phyloP scores from a whole-genome alignment of 495 filamentous ascomycete genomes.

The Daldinia grandis region DNA sequence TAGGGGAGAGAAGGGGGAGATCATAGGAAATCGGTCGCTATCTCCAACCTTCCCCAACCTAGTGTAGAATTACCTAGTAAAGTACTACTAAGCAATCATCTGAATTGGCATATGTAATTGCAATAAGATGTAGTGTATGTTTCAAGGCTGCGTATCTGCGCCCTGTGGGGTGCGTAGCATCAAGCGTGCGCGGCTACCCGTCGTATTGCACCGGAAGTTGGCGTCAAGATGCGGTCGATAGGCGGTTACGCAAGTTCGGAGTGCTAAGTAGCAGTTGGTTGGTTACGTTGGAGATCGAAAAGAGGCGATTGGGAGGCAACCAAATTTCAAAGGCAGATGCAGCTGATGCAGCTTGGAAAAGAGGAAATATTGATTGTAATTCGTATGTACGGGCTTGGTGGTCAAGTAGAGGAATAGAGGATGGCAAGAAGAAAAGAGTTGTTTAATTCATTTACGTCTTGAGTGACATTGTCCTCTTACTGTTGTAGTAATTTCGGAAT shows the following conservation, averaged over 20 bases:
- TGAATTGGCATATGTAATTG: constrained; percentile 24
- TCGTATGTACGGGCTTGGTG: constrained; percentile 2
- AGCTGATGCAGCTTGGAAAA: constrained; percentile 15
- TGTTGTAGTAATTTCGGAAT: constrained; percentile 33
- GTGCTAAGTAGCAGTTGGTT: constrained; percentile 17
- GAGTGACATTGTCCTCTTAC: constrained; percentile 1
- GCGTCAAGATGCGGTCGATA: constrained; percentile 27
- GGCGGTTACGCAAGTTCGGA: constrained; percentile 35
- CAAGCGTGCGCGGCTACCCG: constrained; percentile 27
- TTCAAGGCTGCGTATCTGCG: constrained; percentile 24
- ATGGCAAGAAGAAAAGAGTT: background rate
- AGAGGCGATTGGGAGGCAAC: constrained; percentile 32
- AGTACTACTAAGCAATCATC: constrained; percentile 32
- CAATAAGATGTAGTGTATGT: constrained; percentile 1
- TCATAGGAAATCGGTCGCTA: constrained; percentile 24
- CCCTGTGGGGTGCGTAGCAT: constrained; percentile 9
- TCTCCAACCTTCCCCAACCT: constrained; percentile 18
- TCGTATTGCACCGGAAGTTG: constrained; percentile 10
- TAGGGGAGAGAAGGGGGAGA: constrained; percentile 13
- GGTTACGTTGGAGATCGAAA: constrained; percentile 15
- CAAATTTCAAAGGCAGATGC: constrained; percentile 19
- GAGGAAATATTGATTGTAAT: constrained; percentile 16
- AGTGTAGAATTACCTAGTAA: constrained; percentile 10
- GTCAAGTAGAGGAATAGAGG: constrained; percentile 1
- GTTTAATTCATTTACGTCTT: constrained; percentile 11